phyloP scores from a whole-genome alignment of 495 filamentous ascomycete species.

The Apodospora peruviana region DNA sequence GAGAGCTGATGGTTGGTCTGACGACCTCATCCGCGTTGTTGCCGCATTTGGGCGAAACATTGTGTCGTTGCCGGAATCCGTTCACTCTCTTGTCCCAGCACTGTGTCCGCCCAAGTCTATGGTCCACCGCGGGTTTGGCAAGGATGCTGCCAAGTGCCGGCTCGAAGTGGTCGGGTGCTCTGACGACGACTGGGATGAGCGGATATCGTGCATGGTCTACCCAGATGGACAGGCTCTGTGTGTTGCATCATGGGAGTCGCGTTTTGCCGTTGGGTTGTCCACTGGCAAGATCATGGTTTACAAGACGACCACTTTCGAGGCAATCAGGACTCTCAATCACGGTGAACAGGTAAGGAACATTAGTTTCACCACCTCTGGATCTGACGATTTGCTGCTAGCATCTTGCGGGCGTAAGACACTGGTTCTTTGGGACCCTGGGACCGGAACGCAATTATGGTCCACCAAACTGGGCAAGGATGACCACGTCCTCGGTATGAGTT shows the following conservation, averaged over 20 bases:
- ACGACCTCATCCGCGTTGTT: constrained; percentile 12
- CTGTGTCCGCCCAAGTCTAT: constrained; percentile 13
- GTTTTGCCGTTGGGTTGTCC: constrained; percentile 13
- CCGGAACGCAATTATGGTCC: neutral
- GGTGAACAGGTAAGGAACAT: constrained; percentile 14
- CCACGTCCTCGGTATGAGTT: too few species aligned
- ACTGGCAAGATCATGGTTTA: constrained; percentile 15
- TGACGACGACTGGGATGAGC: constrained; percentile 19
- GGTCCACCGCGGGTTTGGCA: constrained; percentile 13
- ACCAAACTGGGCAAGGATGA: too few species aligned
- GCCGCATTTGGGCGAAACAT: constrained; percentile 17
- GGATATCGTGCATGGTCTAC: constrained; percentile 11
- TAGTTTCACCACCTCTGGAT: constrained; percentile 1
- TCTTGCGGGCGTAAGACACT: constrained; percentile 9
- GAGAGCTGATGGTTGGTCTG: constrained; percentile 4
- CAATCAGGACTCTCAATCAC: constrained; percentile 10
- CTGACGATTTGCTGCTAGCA: constrained; percentile 3
- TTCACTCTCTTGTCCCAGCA: constrained; percentile 14
- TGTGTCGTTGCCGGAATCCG: constrained; percentile 9
- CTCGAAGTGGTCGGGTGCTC: constrained; percentile 14
- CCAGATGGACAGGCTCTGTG: constrained; percentile 4
- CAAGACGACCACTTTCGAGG: constrained; percentile 12
- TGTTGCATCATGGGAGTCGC: constrained; percentile 12
- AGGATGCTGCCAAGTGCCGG: constrained; percentile 4
- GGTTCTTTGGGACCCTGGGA: neutral